Evolutionary conservation across 352 stramenopile species (phyloP).

Genomic region (Phytophthora uliginosa): DNA sequence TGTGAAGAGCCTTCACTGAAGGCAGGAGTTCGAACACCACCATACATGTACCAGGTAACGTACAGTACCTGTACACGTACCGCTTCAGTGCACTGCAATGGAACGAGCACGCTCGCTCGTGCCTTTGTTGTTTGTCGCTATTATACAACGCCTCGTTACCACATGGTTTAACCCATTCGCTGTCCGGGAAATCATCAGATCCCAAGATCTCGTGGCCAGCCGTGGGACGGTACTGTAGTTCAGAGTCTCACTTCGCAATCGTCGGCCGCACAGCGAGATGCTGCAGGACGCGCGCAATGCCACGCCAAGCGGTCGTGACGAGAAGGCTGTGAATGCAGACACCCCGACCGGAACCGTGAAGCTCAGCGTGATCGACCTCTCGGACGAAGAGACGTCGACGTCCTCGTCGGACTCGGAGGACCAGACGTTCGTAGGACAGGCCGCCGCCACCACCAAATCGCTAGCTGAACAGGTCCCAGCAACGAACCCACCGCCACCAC

Average conservation of each 20-base stretch:
- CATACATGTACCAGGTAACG: background rate
- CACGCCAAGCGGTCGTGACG: background rate
- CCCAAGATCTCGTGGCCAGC: background rate
- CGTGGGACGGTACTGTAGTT: too few species aligned
- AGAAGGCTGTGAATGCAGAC: background rate
- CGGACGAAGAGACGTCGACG: conserved; percentile 18
- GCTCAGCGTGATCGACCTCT: conserved; percentile 18
- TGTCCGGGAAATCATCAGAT: background rate
- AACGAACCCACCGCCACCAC: conserved; percentile 1
- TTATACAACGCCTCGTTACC: background rate
- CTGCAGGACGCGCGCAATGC: conserved; percentile 7
- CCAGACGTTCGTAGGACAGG: conserved; percentile 18
- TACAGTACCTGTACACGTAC: too few species aligned
- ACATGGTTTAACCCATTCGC: background rate
- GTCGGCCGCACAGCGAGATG: conserved; percentile 3
- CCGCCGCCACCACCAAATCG: conserved; percentile 12
- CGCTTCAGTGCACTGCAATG: background rate
- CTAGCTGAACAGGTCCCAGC: conserved; percentile 5
- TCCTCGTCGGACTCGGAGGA: conserved; percentile 22
- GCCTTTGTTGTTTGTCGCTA: background rate
- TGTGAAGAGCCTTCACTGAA: too few species aligned
- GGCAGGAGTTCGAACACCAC: background rate
- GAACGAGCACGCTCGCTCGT: background rate
- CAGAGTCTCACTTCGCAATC: background rate
- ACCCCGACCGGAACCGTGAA: background rate